Percentiles rank a stretch among this genome's conserved stretches.
Conservation (phyloP, 495 filamentous ascomycete genomes). For the Astrothelium subdiscretum region DNA sequence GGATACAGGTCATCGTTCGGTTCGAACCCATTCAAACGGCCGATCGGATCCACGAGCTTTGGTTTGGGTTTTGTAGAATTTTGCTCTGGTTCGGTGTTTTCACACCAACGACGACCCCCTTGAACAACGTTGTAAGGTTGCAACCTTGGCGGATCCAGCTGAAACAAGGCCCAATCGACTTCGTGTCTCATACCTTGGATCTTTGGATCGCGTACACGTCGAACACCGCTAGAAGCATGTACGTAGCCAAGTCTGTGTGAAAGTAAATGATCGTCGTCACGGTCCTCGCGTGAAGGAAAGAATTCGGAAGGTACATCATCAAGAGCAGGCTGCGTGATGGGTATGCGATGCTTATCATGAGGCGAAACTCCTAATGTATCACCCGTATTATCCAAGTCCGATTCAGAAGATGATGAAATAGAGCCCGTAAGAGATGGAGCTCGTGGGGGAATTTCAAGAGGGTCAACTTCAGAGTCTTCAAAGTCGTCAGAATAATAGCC, state of each 20-base stretch:
- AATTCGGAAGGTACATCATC: slow-evolving; percentile 77
- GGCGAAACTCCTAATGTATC: slow-evolving; percentile 75
- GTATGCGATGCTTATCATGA: slow-evolving; percentile 48
- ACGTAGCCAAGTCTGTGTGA: slow-evolving; percentile 70
- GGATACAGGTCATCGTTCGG: slow-evolving; percentile 29
- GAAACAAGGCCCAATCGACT: slow-evolving; percentile 91
- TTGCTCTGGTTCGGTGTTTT: neutral
- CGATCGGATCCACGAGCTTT: slow-evolving; percentile 19
- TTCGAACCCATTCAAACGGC: slow-evolving; percentile 9
- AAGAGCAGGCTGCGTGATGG: slow-evolving; percentile 33
- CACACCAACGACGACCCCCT: slow-evolving; percentile 28
- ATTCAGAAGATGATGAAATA: slow-evolving; percentile 7
- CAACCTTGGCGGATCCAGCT: slow-evolving; percentile 58
- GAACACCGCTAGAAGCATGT: slow-evolving; percentile 79
- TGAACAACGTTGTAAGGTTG: slow-evolving; percentile 57
- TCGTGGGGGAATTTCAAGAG: neutral
- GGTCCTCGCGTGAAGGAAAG: slow-evolving; percentile 51
- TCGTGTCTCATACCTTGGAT: slow-evolving; percentile 58
- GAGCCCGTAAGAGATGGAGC: neutral
- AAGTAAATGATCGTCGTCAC: slow-evolving; percentile 61
- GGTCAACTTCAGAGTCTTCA: slow-evolving; percentile 38
- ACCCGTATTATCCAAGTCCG: slow-evolving; percentile 33
- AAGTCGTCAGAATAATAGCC: slow-evolving; percentile 21
- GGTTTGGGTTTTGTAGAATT: neutral
- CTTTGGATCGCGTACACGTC: slow-evolving; percentile 47